Conservation (phyloP, 768 basidiomycete genomes). For the Melanogaster broomeanus region DNA sequence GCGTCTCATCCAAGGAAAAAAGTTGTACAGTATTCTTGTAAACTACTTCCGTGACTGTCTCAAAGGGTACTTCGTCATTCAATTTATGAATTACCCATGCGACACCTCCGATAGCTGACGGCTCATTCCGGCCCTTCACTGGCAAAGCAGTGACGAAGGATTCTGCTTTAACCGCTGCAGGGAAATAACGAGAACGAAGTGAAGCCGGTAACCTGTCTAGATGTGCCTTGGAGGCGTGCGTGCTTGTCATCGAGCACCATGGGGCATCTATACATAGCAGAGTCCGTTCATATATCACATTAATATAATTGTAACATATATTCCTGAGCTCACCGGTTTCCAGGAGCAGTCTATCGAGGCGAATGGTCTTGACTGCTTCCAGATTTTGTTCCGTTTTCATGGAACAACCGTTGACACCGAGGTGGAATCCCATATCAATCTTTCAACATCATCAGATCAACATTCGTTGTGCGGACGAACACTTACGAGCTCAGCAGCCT, state of each 20-base stretch:
- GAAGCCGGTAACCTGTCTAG: constrained; percentile 48
- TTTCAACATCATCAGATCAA: constrained; percentile 27
- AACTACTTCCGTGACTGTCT: constrained; percentile 54
- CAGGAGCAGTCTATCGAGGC: constrained; percentile 59
- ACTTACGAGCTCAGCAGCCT: constrained; percentile 66
- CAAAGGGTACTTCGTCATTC: constrained; percentile 47
- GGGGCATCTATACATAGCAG: constrained; percentile 63
- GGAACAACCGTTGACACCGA: constrained; percentile 73
- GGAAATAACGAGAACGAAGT: constrained; percentile 52
- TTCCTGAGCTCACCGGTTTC: constrained; percentile 60
- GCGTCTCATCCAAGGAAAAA: constrained; percentile 50
- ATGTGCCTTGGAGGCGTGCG: constrained; percentile 59
- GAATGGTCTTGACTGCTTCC: constrained; percentile 53
- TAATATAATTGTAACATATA: background rate
- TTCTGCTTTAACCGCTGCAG: constrained; percentile 53
- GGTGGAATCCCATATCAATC: constrained; percentile 68
- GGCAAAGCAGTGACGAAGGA: constrained; percentile 57
- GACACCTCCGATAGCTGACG: constrained; percentile 61
- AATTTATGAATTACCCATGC: constrained; percentile 68
- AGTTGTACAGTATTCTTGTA: constrained; percentile 66
- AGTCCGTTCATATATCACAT: background rate
- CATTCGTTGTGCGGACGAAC: background rate
- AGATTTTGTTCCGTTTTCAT: constrained; percentile 74
- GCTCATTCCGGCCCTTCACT: constrained; percentile 81
- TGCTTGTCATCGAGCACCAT: constrained; percentile 71